These are phyloP conservation scores for Gloeophyllum trabeum DNA, from an alignment of 768 basidiomycete species.

Conservation along the genomic window DNA sequence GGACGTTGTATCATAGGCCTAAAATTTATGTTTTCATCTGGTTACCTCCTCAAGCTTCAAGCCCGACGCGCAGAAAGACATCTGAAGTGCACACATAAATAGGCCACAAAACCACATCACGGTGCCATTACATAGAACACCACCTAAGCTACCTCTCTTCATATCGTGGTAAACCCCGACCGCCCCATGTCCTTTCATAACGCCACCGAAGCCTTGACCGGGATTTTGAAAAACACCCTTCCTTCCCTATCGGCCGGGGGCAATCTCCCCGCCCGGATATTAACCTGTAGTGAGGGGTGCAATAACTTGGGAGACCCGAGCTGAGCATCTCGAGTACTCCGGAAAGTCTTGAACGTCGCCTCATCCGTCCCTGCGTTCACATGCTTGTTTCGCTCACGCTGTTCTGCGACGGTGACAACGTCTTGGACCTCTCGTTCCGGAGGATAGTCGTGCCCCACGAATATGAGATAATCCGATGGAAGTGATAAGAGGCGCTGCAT, in stretches of 20 bases:
- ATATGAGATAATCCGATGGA: constrained; percentile 21
- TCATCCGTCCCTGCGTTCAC: constrained; percentile 17
- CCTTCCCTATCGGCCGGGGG: constrained; percentile 16
- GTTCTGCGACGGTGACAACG: constrained; percentile 22
- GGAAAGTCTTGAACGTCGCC: constrained; percentile 17
- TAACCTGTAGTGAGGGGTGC: constrained; percentile 25
- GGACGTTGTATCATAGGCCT: no score
- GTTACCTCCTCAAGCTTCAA: no score
- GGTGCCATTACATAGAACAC: no score
- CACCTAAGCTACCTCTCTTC: no score
- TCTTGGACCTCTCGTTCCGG: constrained; percentile 15
- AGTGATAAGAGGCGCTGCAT: constrained; percentile 23
- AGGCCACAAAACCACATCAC: no score
- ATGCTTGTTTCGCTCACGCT: constrained; percentile 18
- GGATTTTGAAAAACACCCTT: constrained; percentile 14
- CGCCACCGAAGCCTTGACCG: constrained; percentile 6
- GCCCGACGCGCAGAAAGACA: no score
- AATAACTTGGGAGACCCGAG: constrained; percentile 22
- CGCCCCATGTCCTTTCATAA: no score
- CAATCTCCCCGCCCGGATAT: constrained; percentile 24
- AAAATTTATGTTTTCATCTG: no score
- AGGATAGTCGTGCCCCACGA: constrained; percentile 28
- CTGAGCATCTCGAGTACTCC: constrained; percentile 19
- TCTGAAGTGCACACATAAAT: no score
- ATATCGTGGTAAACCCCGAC: no score